Evolutionary conservation across 192 early-diverging fungal species (phyloP).

Genomic region (Podila epigama): DNA sequence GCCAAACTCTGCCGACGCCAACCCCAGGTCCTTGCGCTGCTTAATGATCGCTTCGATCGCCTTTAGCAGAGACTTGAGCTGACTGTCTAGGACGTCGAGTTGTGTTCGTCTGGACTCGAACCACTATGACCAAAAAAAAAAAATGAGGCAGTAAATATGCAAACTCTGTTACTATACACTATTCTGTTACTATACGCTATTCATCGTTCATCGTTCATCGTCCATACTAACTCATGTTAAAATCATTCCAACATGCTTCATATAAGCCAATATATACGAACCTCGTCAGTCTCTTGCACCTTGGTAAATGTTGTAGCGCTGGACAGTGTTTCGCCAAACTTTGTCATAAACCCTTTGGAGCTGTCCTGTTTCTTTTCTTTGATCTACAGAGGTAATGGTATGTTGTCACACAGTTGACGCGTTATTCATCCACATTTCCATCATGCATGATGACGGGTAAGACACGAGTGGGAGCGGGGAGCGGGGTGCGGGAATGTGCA

Average conservation of each 20-base stretch:
- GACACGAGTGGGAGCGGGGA: too few relatives aligned
- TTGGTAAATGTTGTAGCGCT: conserved; percentile 68
- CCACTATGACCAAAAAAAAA: conserved; percentile 50
- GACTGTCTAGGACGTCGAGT: conserved; percentile 78
- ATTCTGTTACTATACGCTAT: neutral
- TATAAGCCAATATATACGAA: too few relatives aligned
- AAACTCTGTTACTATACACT: neutral
- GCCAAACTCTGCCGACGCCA: conserved; percentile 79
- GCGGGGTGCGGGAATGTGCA: too few relatives aligned
- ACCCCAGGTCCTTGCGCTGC: conserved; percentile 78
- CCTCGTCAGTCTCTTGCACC: conserved; percentile 76
- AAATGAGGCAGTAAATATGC: neutral
- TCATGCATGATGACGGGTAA: too few relatives aligned
- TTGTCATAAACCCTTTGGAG: conserved; percentile 63
- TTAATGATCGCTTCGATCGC: conserved; percentile 80
- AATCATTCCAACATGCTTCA: neutral
- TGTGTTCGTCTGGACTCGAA: conserved; percentile 78
- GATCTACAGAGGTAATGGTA: conserved; percentile 39
- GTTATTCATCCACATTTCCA: too few relatives aligned
- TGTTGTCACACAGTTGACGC: neutral
- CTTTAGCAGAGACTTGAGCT: conserved; percentile 78
- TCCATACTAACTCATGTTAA: too few relatives aligned
- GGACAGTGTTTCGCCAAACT: conserved; percentile 77
- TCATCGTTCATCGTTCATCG: too few relatives aligned
- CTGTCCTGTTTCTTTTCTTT: conserved; percentile 58